Evolutionary conservation across 2,329 filamentous ascomycete species (phyloP), one percentile per base, ranked within the genome.

Genomic region (Phialophora tarda): DNA sequence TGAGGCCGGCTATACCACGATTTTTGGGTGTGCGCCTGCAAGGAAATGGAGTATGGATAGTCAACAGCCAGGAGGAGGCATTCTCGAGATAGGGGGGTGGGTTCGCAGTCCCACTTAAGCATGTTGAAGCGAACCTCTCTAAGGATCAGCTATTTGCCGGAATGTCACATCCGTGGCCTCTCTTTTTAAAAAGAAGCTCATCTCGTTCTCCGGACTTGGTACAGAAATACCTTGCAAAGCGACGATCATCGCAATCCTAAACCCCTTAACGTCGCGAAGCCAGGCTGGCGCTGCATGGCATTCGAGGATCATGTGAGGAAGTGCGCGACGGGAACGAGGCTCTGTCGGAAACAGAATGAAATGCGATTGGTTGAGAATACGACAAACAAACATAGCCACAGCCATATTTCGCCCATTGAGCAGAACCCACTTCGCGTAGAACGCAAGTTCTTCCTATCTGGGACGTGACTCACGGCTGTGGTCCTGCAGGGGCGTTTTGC

Each of bases 11-110:
- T 93, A 87, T 83, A 79, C 82, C 65, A 89, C 87, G 8, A 84
- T 85, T 23, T 74, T 93, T 63, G 82, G 81, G 26, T 84, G 89
- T 64, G 76, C 84, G 55, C 84, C 89, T 1, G 75, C 90, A 54
- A 83, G 84, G 55, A 91, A 88, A 75, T 97, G 93, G 93, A 82
- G 88, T 1, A 84, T 96, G 77, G 91, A 94, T 75, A 79, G 85
- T 1, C 72, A 73, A 30, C 81, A 80, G 23, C 82, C 83, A 6
- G 85, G 88, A 71, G 88, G 88, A 1, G 91, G 91, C 0, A 87
- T 95, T 47, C 72, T 93, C 58, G 90, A 88, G 5, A 82, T 83
- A 17, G 73, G 71, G 53, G 84, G 84, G 24, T 89, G 86, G 86
- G 4, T 60, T 34, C 53, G 28, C n/a, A 55, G n/a, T 28, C 24